Base-by-base conservation (phyloP, 1,139 yeast species). In the Suhomyces terraborum region DNA sequence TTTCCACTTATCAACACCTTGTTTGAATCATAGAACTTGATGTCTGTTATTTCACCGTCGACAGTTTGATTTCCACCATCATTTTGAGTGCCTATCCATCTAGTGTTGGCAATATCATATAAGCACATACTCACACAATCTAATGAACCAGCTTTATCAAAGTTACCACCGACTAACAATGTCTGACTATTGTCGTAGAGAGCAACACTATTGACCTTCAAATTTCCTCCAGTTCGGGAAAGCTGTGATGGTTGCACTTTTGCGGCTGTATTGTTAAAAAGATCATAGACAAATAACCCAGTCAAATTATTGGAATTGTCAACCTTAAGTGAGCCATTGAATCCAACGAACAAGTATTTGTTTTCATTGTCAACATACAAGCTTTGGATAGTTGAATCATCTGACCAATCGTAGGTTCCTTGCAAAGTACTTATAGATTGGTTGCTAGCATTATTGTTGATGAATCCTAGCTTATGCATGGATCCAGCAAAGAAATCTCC, bases 141-240 rank as follows among this genome's bases (percentile, higher is more conserved):
- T 46, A 77, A 64, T 7, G 81, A 69, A 0, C 86, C 83, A 3
- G 85, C 84, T 26, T 69, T 61, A 22, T 73, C 74, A 54, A 88
- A 88, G 35, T 79, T 70, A 16, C 98, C 98, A 36, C 88, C 96
- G 8, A 88, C 85, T 28, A 88, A 68, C 14, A 89, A 59, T 18
- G 75, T 69, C 18, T 72, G 59, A 7, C 70, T 70, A 22, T 66
- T 64, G 25, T 80, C 82, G 48, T 77, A 74, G 42, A 73, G 69
- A 2, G 75, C 79, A 45, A 87, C 62, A 2, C 84, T 62, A 42
- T 76, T 78, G 7, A 87, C 77, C 29, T 57, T 51, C 3, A 77
- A 66, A 10, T 60, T 31, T 18, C 51, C 36, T 50, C 55, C 46
- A 42, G 49, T 47, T 10, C 52, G 56, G 3, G 68, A 56, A 28